phyloP scores from a whole-genome alignment of 176 grass and related monocot species.

The Paspalum vaginatum region DNA sequence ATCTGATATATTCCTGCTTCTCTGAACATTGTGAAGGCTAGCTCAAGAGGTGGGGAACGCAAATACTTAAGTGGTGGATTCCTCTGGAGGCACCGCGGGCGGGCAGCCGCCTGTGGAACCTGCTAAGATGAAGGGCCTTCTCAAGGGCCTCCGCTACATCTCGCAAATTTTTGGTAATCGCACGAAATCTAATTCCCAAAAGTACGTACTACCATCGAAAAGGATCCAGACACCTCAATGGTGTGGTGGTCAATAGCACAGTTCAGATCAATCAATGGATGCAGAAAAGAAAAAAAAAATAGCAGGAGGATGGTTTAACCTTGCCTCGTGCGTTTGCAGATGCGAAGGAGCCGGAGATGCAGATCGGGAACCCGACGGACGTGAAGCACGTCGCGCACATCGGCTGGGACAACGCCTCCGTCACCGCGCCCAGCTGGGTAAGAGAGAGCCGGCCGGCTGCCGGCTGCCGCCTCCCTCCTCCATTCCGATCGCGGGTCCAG shows the following conservation, averaged over 20 bases:
- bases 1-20: not conserved
- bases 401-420: slow-evolving; percentile 75
- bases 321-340: slow-evolving; percentile 42
- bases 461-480: not conserved
- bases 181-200: not conserved
- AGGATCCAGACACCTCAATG: not conserved
- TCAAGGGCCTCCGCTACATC: slow-evolving; percentile 97
- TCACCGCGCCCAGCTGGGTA: slow-evolving; percentile 71
- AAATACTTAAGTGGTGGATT: slow-evolving; percentile 51
- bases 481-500: not conserved
- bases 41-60: slow-evolving; percentile 15
- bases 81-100: slow-evolving; percentile 46
- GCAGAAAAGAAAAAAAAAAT: not conserved
- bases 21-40: slow-evolving; percentile 20
- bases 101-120: slow-evolving; percentile 69
- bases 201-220: not conserved
- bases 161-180: slow-evolving; percentile 89
- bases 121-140: slow-evolving; percentile 88
- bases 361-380: slow-evolving; percentile 88
- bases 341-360: slow-evolving; percentile 77
- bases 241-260: not conserved
- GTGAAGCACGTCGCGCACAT: slow-evolving; percentile 98
- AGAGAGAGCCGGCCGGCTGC: too few species aligned
- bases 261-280: slow-evolving; percentile 1
- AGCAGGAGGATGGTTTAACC: slow-evolving; percentile 7